These are phyloP conservation scores for Delonix regia DNA, from an alignment of 306 rosid species.

Conservation along the genomic window DNA sequence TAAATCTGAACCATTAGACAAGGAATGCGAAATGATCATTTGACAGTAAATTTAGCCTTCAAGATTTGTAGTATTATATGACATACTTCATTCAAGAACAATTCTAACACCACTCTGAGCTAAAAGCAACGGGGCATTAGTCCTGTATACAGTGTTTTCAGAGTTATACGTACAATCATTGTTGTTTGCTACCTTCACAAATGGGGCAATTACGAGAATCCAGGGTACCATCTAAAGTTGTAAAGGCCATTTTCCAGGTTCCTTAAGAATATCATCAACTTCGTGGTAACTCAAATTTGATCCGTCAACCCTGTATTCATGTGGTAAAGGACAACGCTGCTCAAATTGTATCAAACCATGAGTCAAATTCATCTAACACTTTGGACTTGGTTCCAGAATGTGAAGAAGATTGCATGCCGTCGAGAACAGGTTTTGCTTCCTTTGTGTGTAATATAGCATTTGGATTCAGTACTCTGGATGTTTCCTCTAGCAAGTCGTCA, in stretches of 20 bases:
- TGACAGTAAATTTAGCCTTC: neutral
- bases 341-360: constrained; percentile 81
- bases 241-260: neutral
- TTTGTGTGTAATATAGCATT: constrained; percentile 31
- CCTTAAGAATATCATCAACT: constrained; percentile 8
- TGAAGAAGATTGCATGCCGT: constrained; percentile 44
- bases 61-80: neutral
- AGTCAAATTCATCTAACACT: constrained; percentile 63
- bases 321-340: neutral
- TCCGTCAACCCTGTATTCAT: neutral
- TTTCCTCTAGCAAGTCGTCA: constrained; percentile 71
- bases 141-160: neutral
- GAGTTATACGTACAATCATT: neutral
- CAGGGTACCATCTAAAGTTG: neutral
- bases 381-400: constrained; percentile 50
- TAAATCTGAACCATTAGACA: too few relatives aligned
- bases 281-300: constrained; percentile 22
- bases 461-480: constrained; percentile 49
- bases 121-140: neutral
- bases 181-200: constrained; percentile 6
- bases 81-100: neutral
- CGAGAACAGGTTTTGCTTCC: constrained; percentile 35
- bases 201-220: neutral
- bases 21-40: neutral
- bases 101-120: neutral